Evolutionary conservation across 139 green algal genomes (phyloP).

Genomic region (Chlamydomonas incerta): DNA sequence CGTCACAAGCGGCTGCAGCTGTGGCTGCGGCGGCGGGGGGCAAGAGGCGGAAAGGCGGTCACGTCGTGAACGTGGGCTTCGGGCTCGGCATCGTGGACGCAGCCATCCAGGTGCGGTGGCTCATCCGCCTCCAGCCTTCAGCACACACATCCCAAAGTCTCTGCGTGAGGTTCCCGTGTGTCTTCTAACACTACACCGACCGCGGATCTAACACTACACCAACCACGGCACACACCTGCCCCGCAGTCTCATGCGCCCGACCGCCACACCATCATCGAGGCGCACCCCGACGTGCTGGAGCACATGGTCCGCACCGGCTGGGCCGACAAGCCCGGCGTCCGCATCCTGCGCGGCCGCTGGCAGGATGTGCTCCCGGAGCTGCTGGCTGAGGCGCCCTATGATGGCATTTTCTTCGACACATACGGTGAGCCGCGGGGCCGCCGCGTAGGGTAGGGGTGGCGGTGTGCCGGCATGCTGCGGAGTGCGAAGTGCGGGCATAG

Average conservation of each 20-base stretch:
- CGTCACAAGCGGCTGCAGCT: not conserved
- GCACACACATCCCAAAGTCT: no score
- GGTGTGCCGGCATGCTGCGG: no score
- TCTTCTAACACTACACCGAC: no score
- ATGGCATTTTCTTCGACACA: slow-evolving; percentile 98
- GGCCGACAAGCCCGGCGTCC: slow-evolving; percentile 77
- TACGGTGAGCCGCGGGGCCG: no score
- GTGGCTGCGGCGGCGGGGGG: not conserved
- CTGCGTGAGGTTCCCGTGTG: no score
- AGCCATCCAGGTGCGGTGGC: slow-evolving; percentile 71
- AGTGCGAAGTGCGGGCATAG: no score
- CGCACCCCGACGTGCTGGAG: slow-evolving; percentile 89
- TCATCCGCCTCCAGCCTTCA: no score
- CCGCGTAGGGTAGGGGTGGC: no score
- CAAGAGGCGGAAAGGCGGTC: slow-evolving; percentile 46
- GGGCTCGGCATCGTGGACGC: slow-evolving; percentile 93
- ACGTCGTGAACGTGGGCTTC: slow-evolving; percentile 98
- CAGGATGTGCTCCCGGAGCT: slow-evolving; percentile 85
- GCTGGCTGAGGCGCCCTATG: slow-evolving; percentile 63
- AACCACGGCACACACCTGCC: no score
- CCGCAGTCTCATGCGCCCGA: slow-evolving; percentile 44
- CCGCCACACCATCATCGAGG: slow-evolving; percentile 95
- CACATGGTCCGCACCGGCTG: slow-evolving; percentile 85
- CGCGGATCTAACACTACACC: no score
- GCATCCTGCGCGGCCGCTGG: slow-evolving; percentile 90